Conservation (phyloP, 2,329 filamentous ascomycete species). For the Fusarium sp. region DNA sequence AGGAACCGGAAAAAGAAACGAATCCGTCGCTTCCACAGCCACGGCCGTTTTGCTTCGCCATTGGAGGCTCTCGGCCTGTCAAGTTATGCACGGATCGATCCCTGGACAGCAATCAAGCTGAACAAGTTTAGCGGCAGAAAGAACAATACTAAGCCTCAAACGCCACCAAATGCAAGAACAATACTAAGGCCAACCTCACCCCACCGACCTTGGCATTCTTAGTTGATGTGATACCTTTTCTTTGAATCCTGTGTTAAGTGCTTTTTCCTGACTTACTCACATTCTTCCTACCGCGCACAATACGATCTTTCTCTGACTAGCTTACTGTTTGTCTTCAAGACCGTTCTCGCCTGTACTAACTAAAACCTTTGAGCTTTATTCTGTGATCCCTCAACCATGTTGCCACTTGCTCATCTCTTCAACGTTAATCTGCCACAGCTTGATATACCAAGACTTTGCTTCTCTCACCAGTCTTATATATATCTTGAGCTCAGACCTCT, state of each 20-base stretch:
- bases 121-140: constrained; percentile 28
- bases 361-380: constrained; percentile 15
- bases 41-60: constrained; percentile 19
- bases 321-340: constrained; percentile 26
- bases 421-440: constrained; percentile 1
- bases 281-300: constrained; percentile 42
- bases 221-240: constrained; percentile 32
- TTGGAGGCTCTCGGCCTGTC: constrained; percentile 33
- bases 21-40: constrained; percentile 2
- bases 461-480: constrained; percentile 4
- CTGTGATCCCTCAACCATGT: constrained; percentile 37
- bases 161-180: constrained; percentile 51
- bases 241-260: constrained; percentile 21
- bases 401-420: constrained; percentile 29
- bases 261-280: constrained; percentile 23
- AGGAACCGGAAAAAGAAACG: constrained; percentile 32
- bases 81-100: constrained; percentile 37
- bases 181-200: constrained; percentile 48
- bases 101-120: constrained; percentile 8
- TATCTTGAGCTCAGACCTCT: constrained; percentile 27
- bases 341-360: constrained; percentile 10
- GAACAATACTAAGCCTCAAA: constrained; percentile 52
- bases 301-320: constrained; percentile 28
- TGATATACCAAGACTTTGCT: constrained; percentile 22
- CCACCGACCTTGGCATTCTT: constrained; percentile 32